Conservation (phyloP, 495 filamentous ascomycete species). For the Aspergillus bridgeri region DNA sequence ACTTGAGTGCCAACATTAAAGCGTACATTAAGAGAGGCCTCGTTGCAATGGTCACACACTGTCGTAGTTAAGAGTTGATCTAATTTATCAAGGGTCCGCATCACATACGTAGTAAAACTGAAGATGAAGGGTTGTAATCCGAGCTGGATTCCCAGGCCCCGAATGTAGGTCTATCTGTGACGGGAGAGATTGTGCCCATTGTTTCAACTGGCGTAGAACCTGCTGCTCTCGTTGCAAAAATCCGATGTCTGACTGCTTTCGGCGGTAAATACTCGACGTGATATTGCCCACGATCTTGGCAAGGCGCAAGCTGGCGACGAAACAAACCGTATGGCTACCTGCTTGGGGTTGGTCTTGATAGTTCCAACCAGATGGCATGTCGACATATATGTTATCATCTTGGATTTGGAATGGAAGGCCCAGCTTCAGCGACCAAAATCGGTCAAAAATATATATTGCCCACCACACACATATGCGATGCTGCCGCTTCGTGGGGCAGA, state of each 20-base stretch:
- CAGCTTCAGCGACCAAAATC: slow-evolving; percentile 31
- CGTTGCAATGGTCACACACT: slow-evolving; percentile 33
- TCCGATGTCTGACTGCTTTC: slow-evolving; percentile 21
- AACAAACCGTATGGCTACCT: slow-evolving; percentile 22
- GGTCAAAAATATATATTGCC: slow-evolving; percentile 33
- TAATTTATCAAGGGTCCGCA: background rate
- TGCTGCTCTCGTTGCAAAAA: slow-evolving; percentile 31
- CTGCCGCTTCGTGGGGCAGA: slow-evolving; percentile 23
- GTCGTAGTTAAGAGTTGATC: background rate
- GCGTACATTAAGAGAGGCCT: slow-evolving; percentile 29
- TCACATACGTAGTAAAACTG: slow-evolving; percentile 31
- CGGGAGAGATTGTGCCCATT: slow-evolving; percentile 30
- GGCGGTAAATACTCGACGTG: slow-evolving; percentile 26
- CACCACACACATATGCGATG: slow-evolving; percentile 33
- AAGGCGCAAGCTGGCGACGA: slow-evolving; percentile 22
- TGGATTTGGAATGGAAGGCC: slow-evolving; percentile 29
- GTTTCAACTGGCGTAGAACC: slow-evolving; percentile 24
- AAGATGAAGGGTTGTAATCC: slow-evolving; percentile 30
- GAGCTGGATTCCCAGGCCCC: slow-evolving; percentile 17
- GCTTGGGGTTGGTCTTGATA: slow-evolving; percentile 6
- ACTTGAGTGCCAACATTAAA: slow-evolving; percentile 12
- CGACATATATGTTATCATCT: slow-evolving; percentile 33
- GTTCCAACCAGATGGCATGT: slow-evolving; percentile 26
- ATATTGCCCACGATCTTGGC: slow-evolving; percentile 23
- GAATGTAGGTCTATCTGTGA: slow-evolving; percentile 20